These are phyloP conservation scores for Globisporangium uncinulatum DNA, from an alignment of 352 stramenopile genomes.

Conservation along the genomic window DNA sequence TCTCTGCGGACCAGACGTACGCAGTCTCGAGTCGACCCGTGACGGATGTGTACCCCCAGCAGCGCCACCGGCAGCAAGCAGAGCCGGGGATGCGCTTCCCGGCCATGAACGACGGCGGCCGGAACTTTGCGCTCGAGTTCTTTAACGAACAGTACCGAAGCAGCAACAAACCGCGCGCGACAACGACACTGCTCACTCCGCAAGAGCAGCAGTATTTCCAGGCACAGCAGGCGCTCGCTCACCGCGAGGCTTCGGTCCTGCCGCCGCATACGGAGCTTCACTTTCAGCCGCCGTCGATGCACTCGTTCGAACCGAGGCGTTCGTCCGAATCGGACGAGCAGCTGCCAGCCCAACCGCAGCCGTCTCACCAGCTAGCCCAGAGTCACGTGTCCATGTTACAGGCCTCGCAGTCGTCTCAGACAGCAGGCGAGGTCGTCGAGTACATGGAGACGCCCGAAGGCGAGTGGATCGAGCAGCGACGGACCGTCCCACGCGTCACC, in stretches of 20 bases:
- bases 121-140: conserved; percentile 14
- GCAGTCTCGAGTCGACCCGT: neutral
- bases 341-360: neutral
- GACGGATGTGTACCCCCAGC: conserved; percentile 5
- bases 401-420: conserved; percentile 11
- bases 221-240: conserved; percentile 3
- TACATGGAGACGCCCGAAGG: conserved; percentile 53
- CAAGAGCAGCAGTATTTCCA: conserved; percentile 7
- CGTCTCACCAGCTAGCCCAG: no score
- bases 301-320: neutral
- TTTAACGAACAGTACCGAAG: conserved; percentile 24
- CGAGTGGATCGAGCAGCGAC: conserved; percentile 53
- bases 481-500: conserved; percentile 1
- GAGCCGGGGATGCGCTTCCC: conserved; percentile 12
- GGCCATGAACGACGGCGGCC: neutral
- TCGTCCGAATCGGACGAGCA: neutral
- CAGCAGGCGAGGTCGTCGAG: conserved; percentile 38
- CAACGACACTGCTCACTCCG: neutral
- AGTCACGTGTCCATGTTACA: neutral
- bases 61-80: conserved; percentile 26
- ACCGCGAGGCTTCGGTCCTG: neutral
- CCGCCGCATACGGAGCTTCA: no score
- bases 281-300: neutral
- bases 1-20: neutral
- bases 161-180: conserved; percentile 9